Base-by-base conservation (phyloP, 768 basidiomycete genomes). In the Dentipellis sp. region DNA sequence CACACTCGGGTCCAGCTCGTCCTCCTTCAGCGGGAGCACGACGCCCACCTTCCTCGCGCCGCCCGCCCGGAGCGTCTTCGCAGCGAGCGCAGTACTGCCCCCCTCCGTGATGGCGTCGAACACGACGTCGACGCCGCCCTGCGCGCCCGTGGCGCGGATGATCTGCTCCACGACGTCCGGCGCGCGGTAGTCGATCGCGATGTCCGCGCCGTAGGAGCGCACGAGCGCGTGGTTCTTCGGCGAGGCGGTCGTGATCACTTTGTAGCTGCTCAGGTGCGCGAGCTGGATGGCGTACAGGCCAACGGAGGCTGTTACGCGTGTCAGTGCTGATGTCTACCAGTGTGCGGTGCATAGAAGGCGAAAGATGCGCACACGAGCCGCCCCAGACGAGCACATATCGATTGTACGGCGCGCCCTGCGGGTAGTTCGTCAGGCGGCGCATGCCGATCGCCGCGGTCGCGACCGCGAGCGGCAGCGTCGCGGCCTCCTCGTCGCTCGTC, bases 151-250 rank as follows among this genome's bases (percentile, higher is more conserved):
- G n/a, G 48, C 48, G 7, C 9, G 7, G 14, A 49, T 21, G 48
- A 49, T 29, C 48, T 49, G 48, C 48, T 49, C 48, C n/a, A 42
- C 52, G n/a, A 59, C 52, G 14, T 55, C 50, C 1, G 54, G 55
- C 5, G 62, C 57, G n/a, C 55, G 23, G 60, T 64, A 64, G 56
- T 68, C 66, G 51, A 66, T 55, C n/a, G 70, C 69, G 2, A 61
- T 65, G 39, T 70, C 64, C 16, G 74, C 74, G 10, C 74, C 67
- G 50, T 69, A 66, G 3, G 67, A 62, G 62, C 67, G 70, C 56
- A 71, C 61, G 19, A 73, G 66, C 16, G 67, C 71, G 59, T 63
- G 66, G 55, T 72, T 70, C 45, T 64, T 63, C 10, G 68, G 68
- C 8, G 72, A 73, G 17, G 67, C 64, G 19, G 66, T 65, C 4